These are phyloP conservation scores for Penicillium paneum DNA, from an alignment of 2,329 filamentous ascomycete genomes.

Conservation along the genomic window DNA sequence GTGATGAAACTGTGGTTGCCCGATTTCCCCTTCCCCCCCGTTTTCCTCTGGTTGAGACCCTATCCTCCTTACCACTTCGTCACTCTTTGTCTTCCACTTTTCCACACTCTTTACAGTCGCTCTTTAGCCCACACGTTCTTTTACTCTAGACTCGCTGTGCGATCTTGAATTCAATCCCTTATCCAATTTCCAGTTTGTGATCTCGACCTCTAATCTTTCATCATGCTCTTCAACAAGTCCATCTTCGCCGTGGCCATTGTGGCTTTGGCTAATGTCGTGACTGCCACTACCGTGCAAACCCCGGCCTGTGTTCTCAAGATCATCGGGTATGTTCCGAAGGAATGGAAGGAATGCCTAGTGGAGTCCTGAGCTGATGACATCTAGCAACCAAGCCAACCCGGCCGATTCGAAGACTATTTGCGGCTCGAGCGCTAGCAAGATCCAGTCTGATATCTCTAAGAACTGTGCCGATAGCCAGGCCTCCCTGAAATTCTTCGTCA, in stretches of 20 bases:
- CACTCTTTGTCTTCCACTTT: conserved; percentile 25
- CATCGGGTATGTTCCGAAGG: conserved; percentile 44
- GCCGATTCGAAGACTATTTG: conserved; percentile 41
- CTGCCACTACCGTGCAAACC: conserved; percentile 38
- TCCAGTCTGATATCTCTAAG: conserved; percentile 38
- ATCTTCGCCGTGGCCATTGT: conserved; percentile 45
- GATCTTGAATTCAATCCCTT: conserved; percentile 12
- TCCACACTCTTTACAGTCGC: conserved; percentile 17
- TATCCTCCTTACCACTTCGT: conserved; percentile 21
- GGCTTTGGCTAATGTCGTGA: conserved; percentile 44
- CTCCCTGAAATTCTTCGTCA: conserved; percentile 40
- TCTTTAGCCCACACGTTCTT: conserved; percentile 20
- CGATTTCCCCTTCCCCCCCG: not conserved
- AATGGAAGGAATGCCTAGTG: not conserved
- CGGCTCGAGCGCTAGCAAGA: conserved; percentile 32
- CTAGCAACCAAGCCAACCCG: conserved; percentile 37
- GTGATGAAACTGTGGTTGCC: conserved; percentile 11
- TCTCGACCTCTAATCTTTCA: conserved; percentile 6
- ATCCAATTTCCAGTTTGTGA: not conserved
- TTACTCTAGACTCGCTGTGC: conserved; percentile 22
- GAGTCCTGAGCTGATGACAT: conserved; percentile 20
- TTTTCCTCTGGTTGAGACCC: conserved; percentile 11
- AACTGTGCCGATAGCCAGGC: conserved; percentile 34
- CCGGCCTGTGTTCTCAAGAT: conserved; percentile 52
- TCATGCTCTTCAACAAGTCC: conserved; percentile 48